These are phyloP conservation scores for Ceratocystis cacaofunesta DNA, from an alignment of 2,329 filamentous ascomycete genomes.

Conservation along the genomic window DNA sequence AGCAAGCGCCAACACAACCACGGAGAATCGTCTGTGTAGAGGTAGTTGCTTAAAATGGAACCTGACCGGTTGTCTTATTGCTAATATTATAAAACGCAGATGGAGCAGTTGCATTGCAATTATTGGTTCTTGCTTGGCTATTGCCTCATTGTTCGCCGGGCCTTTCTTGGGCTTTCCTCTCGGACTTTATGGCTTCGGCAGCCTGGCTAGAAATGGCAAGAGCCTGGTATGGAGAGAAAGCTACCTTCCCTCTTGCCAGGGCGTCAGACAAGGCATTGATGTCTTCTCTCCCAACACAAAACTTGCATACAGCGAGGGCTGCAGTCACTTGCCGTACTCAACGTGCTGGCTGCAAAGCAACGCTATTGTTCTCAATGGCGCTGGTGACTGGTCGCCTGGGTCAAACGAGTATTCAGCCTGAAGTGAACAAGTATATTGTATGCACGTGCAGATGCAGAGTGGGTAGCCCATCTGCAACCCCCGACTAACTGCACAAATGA, in stretches of 20 bases:
- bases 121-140: no score
- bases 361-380: neutral
- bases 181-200: no score
- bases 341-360: neutral
- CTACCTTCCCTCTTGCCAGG: neutral
- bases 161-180: no score
- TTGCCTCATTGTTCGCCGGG: no score
- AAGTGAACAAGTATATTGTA: neutral
- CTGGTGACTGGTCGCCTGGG: neutral
- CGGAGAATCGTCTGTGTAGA: no score
- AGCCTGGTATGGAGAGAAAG: neutral
- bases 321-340: neutral
- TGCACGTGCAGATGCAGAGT: conserved; percentile 1
- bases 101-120: no score
- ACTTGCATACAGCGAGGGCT: neutral
- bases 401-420: neutral
- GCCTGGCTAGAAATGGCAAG: neutral
- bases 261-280: neutral
- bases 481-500: neutral
- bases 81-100: no score
- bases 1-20: no score
- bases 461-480: neutral
- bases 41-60: no score
- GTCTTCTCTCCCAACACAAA: neutral
- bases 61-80: no score